Evolutionary conservation across 805 yeast species (phyloP), one percentile per base, ranked within the genome.

Genomic region (Martiniozyma abietophila): DNA sequence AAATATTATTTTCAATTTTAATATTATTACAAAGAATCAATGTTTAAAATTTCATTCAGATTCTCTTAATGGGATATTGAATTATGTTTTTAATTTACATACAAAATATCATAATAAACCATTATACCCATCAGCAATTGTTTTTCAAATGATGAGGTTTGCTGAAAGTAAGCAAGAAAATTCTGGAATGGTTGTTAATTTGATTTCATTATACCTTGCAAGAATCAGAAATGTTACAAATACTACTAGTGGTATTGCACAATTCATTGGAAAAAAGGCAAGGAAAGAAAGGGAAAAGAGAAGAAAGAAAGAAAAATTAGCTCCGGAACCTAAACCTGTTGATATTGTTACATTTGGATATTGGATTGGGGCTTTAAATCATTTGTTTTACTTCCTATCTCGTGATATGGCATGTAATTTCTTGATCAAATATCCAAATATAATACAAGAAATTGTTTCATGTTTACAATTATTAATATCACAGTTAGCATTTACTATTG

Each of bases 331-430:
- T 8, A 38, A 37, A 15, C 31, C 52, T 50, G 22, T 80, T 21
- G 89, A 81, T 49, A 76, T 80, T 36, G 81, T 81, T 12, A 51
- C 68, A 26, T 67, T 79, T 41, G 79, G 94, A 32, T 89, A 85
- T 53, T 92, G 97, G 97, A 69, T 92, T 24, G 76, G 95, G 4
- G 79, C 81, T 18, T 53, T 81, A 29, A 81, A 82, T 39, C 76
- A 82, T 44, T 59, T 89, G 32, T 77, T 80, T 48, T 89, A 80
- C 54, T 89, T 84, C 55, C 51, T 89, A 22, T 62, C 73, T 27
- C 74, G 81, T 41, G 92, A 80, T 48, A 56, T 60, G 1, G 79
- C 73, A 10, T 52, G 59, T 23, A 56, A 60, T 1, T 66, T 79
- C 34, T 76, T 73, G 52, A 48, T 54, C 16, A 60, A 59, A 31